phyloP scores from a whole-genome alignment of 495 filamentous ascomycete species.

The Podospora fimiseda region DNA sequence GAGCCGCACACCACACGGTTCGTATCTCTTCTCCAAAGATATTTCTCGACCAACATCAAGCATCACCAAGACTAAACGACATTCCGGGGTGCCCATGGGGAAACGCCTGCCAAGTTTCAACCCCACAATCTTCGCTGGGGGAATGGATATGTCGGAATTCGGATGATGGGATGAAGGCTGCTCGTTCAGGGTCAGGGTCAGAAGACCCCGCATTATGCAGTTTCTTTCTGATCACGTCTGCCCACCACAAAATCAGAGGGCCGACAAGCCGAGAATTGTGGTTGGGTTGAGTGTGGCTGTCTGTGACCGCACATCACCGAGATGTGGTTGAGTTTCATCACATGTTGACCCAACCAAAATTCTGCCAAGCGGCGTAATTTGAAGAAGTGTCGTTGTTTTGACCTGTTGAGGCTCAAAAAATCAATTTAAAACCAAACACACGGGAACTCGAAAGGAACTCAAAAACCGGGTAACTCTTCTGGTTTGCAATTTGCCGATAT shows the following conservation, averaged over 20 bases:
- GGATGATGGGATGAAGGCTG: not conserved
- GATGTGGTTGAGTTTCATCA: not conserved
- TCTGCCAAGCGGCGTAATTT: no score
- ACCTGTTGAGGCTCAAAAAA: constrained; percentile 6
- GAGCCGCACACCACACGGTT: not conserved
- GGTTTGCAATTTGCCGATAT: constrained; percentile 6
- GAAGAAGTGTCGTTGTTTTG: no score
- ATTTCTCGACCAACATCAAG: no score
- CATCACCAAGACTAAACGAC: no score
- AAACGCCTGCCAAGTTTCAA: not conserved
- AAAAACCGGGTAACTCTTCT: constrained; percentile 1
- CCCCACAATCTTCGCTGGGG: not conserved
- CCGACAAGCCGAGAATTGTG: constrained; percentile 2
- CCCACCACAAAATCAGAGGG: not conserved
- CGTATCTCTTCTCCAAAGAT: no score
- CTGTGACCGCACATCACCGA: not conserved
- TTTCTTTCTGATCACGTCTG: not conserved
- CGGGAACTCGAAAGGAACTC: not conserved
- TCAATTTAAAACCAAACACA: not conserved
- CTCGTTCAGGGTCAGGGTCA: no score
- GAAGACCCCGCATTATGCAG: not conserved
- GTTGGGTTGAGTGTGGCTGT: not conserved
- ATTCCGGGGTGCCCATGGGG: not conserved
- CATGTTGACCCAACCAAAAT: no score
- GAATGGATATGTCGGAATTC: not conserved